Evolutionary conservation across 2,329 filamentous ascomycete genomes (phyloP), one percentile per base, ranked within the genome.

Genomic region (Aspergillus fumigatiaffinis): DNA sequence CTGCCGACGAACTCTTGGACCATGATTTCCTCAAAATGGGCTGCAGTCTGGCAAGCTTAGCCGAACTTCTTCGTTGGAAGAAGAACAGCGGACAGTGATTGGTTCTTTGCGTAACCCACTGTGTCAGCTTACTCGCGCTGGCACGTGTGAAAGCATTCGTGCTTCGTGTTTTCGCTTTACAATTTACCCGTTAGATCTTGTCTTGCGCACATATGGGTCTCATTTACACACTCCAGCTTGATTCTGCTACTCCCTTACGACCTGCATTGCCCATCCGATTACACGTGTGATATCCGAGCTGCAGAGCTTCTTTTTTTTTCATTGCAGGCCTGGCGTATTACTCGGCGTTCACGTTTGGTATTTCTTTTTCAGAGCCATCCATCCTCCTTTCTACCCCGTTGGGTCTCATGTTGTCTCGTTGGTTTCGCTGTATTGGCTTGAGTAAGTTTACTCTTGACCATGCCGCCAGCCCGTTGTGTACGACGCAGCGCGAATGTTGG

Each of bases 11-110:
- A 77, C 81, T 99, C 51, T 80, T 97, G 60, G 85, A 87, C 59
- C 92, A 97, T 72, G 94, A 97, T 68, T 99, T 99, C 80, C 78
- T 99, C 71, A 92, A 92, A 80, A 90, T 90, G 68, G 93, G 94
- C 21, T 97, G 93, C 79, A 87, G 87, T 54, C 80, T 94, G 55
- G 83, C 83, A 50, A 96, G 90, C 74, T 80, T 99, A 64, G 87
- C 92, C 20, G 92, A 96, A 69, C 79, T 99, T 61, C 82, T 99
- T 60, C 87, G 90, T 54, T 99, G 76, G 73, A 77, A 79, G 68
- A 79, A 79, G 66, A 76, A 77, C 59, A 67, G 64, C 41, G 68
- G 69, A 48, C 70, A 77, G 66, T 76, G 67, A 70, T 53, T 44
- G 50, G 6, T 17, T 17, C 32, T 38, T 38, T 14, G 32, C 14